Conservation (phyloP, 1,284 basidiomycete species). For the Anthracocystis setariae region DNA sequence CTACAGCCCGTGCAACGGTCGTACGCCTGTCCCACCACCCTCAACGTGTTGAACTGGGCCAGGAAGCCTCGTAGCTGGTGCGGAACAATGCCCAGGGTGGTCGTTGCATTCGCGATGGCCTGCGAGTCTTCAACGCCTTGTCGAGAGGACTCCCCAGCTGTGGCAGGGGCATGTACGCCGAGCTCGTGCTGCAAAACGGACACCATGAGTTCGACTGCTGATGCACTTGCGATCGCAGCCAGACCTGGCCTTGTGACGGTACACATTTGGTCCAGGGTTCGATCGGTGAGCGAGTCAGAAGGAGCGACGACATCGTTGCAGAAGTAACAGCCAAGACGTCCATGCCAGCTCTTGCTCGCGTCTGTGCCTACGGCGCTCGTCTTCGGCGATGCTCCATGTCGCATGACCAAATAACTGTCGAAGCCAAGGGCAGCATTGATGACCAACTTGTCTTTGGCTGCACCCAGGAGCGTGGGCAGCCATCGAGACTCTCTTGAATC, state of each 20-base stretch:
- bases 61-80: conserved; percentile 93
- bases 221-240: conserved; percentile 88
- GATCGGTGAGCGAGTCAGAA: conserved; percentile 87
- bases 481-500: conserved; percentile 95
- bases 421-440: conserved; percentile 96
- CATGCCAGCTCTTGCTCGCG: conserved; percentile 40
- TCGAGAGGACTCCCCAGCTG: conserved; percentile 28
- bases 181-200: conserved; percentile 82
- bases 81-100: conserved; percentile 80
- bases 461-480: conserved; percentile 89
- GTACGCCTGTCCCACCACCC: conserved; percentile 86
- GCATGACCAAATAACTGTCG: conserved; percentile 95
- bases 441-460: conserved; percentile 87
- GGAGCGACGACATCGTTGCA: conserved; percentile 98
- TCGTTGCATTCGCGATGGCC: conserved; percentile 32
- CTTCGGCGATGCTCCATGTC: conserved; percentile 79
- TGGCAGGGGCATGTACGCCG: conserved; percentile 37
- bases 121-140: conserved; percentile 25
- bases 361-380: conserved; percentile 2
- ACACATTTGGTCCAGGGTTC: conserved; percentile 98
- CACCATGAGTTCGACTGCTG: conserved; percentile 89
- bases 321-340: conserved; percentile 84
- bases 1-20: conserved; percentile 87
- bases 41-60: conserved; percentile 83
- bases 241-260: conserved; percentile 97